Base-by-base conservation (phyloP, 148 eudicot species). In the Diospyros kaki region DNA sequence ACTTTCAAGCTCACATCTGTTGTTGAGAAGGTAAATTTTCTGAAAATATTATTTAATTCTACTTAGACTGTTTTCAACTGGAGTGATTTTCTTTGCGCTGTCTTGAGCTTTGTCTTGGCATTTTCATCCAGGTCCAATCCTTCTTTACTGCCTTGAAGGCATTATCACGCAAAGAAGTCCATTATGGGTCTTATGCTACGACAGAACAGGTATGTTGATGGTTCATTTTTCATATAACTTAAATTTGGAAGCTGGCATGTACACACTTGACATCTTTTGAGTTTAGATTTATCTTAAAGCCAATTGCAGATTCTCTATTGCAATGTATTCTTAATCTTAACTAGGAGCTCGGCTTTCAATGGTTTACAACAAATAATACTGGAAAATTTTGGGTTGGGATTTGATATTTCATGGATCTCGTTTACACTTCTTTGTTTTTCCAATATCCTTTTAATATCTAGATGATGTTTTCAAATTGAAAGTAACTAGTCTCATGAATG, bases 1-100 rank as follows among this genome's bases (percentile, higher is more conserved):
- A 94, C 98, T 51, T 89, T 94, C 77, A 94, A 94, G 93, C 96
- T 94, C 72, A 94, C 98, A 6, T 92, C 93, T 64, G 83, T 90
- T 73, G 89, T 94, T 81, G 96, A 94, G 84, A 94, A 92, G 93
- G 97, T 92, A 78, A 53, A 64, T 59, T 67, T 65, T 68, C 11
- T 71, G 18, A 15, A 50, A 15, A 1, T 46, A 46, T 46, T 7
- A 70, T 64, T 64, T 64, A 45, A 9, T 64, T 17, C 43, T 10
- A 17, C 5, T 38, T 28, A n/a, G 77, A 65, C 40, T 56, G 9
- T 0, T 6, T 42, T 17, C 39, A 48, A 18, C 12, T 53, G 46
- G n/a, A 15, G n/a, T 52, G 53, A n/a, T 61, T 62, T 48, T 1
- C 71, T 39, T 38, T 55, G 7, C 28, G 28, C 13, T 9, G 55